phyloP scores from a whole-genome alignment of 1,139 yeast genomes.

The Sugiyamaella novakii region DNA sequence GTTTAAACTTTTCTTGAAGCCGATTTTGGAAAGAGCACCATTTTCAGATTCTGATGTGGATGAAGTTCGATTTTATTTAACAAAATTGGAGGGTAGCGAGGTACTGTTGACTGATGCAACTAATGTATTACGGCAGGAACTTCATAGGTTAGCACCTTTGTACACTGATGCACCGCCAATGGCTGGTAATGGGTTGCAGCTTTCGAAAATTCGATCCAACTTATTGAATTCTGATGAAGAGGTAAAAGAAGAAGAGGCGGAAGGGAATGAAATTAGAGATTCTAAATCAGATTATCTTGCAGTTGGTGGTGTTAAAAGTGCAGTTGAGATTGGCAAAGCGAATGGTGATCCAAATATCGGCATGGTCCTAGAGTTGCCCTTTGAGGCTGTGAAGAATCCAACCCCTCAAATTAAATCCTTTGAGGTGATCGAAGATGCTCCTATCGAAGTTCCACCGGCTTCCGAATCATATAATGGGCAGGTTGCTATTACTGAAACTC shows the following conservation, averaged over 20 bases:
- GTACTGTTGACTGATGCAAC: conserved; percentile 39
- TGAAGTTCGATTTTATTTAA: conserved; percentile 46
- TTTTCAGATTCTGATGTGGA: conserved; percentile 22
- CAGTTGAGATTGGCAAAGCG: no score
- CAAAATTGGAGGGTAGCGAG: conserved; percentile 51
- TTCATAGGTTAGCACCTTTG: conserved; percentile 36
- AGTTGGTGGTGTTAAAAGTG: no score
- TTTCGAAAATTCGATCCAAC: background rate
- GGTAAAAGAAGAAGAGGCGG: background rate
- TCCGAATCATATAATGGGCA: no score
- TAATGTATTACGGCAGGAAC: conserved; percentile 37
- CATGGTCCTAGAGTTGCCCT: no score
- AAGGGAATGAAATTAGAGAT: background rate
- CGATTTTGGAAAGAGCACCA: conserved; percentile 12
- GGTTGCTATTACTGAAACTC: no score
- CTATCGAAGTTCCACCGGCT: no score
- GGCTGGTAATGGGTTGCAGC: background rate
- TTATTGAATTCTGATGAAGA: background rate
- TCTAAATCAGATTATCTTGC: background rate
- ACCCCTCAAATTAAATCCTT: no score
- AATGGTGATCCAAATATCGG: no score
- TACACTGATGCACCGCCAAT: conserved; percentile 33
- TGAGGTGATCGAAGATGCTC: no score
- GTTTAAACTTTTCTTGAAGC: conserved; percentile 36
- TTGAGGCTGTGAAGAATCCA: no score